Base-by-base conservation (phyloP, 2,329 filamentous ascomycete species). In the Pseudomassariella vexata region DNA sequence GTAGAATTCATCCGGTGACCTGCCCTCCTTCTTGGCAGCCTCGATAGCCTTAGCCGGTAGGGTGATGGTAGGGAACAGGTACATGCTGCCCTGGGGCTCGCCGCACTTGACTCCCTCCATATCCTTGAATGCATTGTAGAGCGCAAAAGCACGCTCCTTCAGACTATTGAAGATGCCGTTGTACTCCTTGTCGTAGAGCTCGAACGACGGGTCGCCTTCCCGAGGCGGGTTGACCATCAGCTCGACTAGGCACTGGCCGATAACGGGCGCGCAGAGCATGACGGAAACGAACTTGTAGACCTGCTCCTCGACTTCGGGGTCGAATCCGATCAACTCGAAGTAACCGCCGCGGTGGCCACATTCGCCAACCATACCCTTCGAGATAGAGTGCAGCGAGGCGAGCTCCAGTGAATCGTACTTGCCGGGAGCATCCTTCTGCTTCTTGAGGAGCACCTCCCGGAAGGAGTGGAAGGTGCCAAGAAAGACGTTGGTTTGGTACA, bases 221-320 rank as follows among this genome's bases (percentile, higher is more conserved):
- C 75, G 73, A 23, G 92, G 92, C 33, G 92, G 92, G 70, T 96
- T 95, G 52, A 95, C 88, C 90, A 96, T 95, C 57, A 95, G 68
- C 68, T 96, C 92, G 40, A 98, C 85, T 28, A 96, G 73, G 65
- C 92, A 96, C 71, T 98, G 92, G 39, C 89, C 90, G 46, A 95
- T 76, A 49, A 98, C 92, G 17, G 92, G 90, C 30, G 92, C 83
- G 65, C 92, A 98, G 46, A 98, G 81, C 66, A 85, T 90, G 66
- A 98, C 96, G 58, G 84, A 92, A 54, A 96, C 84, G 59, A 95
- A 95, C 69, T 98, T 98, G 79, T 96, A 96, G 60, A 98, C 89
- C 68, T 96, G 82, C 44, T 82, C 85, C 53, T 85, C 82, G 44
- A 98, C 92, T 52, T 84, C 72, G 9, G 76, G 64, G 56, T 94